A percentile compares a stretch with the other conserved stretches of the same genome.
phyloP scores from a whole-genome alignment of 129 eudicot genomes.

The Pseudognaphalium luteoalbum region DNA sequence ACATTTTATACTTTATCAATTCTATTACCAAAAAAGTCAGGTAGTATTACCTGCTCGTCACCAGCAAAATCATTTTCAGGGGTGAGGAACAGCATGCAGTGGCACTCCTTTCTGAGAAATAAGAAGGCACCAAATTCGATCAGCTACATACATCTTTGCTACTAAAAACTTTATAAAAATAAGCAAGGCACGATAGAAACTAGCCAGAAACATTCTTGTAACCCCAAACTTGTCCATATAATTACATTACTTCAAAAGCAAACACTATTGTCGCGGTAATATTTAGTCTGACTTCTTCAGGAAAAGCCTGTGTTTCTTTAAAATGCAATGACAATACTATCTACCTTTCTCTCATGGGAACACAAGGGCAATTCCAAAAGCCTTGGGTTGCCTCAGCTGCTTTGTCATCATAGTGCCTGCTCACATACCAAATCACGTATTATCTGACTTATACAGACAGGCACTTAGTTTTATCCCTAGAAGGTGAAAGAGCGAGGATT shows the following conservation, averaged over 20 bases:
- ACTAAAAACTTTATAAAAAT: neutral
- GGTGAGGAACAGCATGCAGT: constrained; percentile 96
- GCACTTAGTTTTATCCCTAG: neutral
- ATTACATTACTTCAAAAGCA: neutral
- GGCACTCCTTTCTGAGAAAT: constrained; percentile 76
- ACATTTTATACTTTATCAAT: neutral
- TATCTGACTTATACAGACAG: neutral
- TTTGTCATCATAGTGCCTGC: constrained; percentile 93
- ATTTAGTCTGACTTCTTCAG: neutral
- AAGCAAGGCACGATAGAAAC: neutral
- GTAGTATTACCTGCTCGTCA: constrained; percentile 64
- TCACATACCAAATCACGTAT: constrained; percentile 20
- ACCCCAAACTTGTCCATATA: neutral
- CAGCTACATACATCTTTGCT: neutral
- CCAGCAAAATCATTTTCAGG: constrained; percentile 96
- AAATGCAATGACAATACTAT: neutral
- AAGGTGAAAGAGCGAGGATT: neutral
- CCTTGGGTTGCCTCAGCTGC: constrained; percentile 85
- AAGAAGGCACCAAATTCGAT: neutral
- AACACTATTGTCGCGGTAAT: neutral
- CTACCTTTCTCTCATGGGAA: constrained; percentile 99
- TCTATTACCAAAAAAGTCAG: neutral
- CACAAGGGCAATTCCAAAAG: constrained; percentile 99
- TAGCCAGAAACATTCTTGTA: neutral
- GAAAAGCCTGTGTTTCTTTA: neutral